These are phyloP conservation scores for Aureobasidium musti DNA, from an alignment of 2,329 filamentous ascomycete genomes.

Conservation along the genomic window DNA sequence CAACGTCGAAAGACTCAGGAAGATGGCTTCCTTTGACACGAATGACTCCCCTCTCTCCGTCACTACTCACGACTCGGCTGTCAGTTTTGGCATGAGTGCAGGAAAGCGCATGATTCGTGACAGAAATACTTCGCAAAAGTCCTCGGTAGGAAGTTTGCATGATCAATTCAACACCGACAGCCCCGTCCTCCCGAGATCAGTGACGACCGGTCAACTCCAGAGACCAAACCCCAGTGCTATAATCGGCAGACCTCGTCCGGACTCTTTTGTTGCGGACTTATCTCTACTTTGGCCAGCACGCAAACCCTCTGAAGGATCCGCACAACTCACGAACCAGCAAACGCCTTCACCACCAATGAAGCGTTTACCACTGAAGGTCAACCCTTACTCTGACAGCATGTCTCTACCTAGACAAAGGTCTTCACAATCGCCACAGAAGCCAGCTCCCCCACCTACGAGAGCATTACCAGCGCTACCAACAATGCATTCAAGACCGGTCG, in stretches of 20 bases:
- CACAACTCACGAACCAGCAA: neutral
- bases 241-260: conserved; percentile 32
- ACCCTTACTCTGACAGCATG: conserved; percentile 4
- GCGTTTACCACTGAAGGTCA: conserved; percentile 18
- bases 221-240: conserved; percentile 9
- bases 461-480: conserved; percentile 17
- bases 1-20: conserved; percentile 4
- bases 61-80: conserved; percentile 15
- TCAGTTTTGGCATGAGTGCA: conserved; percentile 21
- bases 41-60: conserved; percentile 15
- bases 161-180: conserved; percentile 7
- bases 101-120: conserved; percentile 18
- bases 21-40: conserved; percentile 21
- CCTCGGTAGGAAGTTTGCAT: conserved; percentile 4
- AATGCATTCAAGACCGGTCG: conserved; percentile 6
- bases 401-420: conserved; percentile 5
- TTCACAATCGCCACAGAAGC: conserved; percentile 1
- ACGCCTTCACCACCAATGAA: conserved; percentile 6
- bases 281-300: conserved; percentile 30
- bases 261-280: conserved; percentile 37
- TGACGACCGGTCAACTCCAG: conserved; percentile 6
- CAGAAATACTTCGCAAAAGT: conserved; percentile 12
- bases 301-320: neutral
- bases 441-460: conserved; percentile 9
- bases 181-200: conserved; percentile 4